These are phyloP conservation scores for Thielaviopsis musarum DNA, from an alignment of 2,329 filamentous ascomycete species.

Conservation along the genomic window DNA sequence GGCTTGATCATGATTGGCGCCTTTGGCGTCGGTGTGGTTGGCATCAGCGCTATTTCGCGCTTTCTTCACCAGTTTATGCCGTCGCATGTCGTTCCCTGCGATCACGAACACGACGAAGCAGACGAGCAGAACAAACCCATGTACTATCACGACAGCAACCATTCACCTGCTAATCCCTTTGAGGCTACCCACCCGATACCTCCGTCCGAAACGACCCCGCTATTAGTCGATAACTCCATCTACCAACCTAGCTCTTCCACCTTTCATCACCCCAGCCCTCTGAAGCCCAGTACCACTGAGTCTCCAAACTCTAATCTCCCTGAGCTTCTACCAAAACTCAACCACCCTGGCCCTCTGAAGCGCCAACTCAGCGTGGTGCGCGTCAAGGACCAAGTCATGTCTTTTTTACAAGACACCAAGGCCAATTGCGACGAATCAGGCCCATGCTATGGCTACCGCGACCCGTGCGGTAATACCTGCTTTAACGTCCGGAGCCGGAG, in stretches of 20 bases:
- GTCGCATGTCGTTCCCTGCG: constrained; percentile 66
- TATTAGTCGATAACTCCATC: not conserved
- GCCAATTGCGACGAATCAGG: constrained; percentile 43
- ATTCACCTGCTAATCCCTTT: not conserved
- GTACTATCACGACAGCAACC: not conserved
- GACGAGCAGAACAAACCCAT: constrained; percentile 1
- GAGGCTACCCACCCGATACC: constrained; percentile 7
- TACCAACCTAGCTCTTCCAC: not conserved
- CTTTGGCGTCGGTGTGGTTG: constrained; percentile 56
- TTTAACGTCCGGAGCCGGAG: constrained; percentile 31
- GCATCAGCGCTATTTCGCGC: constrained; percentile 58
- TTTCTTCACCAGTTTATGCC: constrained; percentile 58
- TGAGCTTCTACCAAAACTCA: not conserved
- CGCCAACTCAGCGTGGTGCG: constrained; percentile 24
- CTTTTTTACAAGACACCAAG: constrained; percentile 49
- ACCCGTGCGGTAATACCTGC: constrained; percentile 49
- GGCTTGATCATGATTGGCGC: constrained; percentile 51
- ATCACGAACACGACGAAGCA: constrained; percentile 50
- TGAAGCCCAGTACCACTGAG: not conserved
- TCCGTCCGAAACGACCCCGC: not conserved
- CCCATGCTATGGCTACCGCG: constrained; percentile 46
- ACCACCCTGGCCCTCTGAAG: constrained; percentile 26
- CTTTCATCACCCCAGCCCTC: constrained; percentile 27
- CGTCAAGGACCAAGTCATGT: constrained; percentile 40
- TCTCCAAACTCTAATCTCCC: too few species aligned